Base-by-base conservation (phyloP, 352 stramenopile genomes). In the Phytophthora citrophthora region DNA sequence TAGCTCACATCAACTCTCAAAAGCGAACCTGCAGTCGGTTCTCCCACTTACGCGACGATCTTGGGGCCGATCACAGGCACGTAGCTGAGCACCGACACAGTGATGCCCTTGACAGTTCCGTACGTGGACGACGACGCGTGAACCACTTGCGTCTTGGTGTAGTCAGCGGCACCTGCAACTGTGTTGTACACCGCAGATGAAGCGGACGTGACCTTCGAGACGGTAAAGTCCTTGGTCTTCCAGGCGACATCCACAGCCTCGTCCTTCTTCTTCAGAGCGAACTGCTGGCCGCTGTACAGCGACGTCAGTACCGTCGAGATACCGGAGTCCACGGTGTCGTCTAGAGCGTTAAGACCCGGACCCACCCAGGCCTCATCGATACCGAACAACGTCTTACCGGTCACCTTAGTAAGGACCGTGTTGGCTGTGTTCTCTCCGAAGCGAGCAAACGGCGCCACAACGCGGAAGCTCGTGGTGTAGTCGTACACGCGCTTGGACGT, bases 401-500 rank as follows among this genome's bases (percentile, higher is more conserved):
- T 83, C 62, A 91, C 61, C 44, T 76, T 83, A 12, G 75, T 54
- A 11, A 91, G 64, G 41, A 91, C 68, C 20, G 66, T 64, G 53
- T 91, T 89, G 44, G 76, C 66, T 31, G 65, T 88, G 38, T 59
- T 77, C 68, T 91, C 82, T 15, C 79, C 77, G 44, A 89, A 83
- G 29, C 77, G 82, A 13, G 82, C 82, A 31, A 91, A 68, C 5
- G 59, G 59, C 8, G 75, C 72, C 48, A 91, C 72, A 24, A 83
- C 56, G 20, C 73, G 76, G 68, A 91, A 91, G 69, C 79, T 88
- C 62, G 82, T 91, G 32, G 82, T 81, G 77, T 89, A 91, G 68
- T 74, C 68, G 73, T 91, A 91, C 63, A 91, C 76, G n/a, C 69
- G 70, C 79, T 89, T 91, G 50, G 65, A 72, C 29, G 75, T 86